Evolutionary conservation across 805 yeast genomes (phyloP).

Genomic region (Nakazawaea pomicola): DNA sequence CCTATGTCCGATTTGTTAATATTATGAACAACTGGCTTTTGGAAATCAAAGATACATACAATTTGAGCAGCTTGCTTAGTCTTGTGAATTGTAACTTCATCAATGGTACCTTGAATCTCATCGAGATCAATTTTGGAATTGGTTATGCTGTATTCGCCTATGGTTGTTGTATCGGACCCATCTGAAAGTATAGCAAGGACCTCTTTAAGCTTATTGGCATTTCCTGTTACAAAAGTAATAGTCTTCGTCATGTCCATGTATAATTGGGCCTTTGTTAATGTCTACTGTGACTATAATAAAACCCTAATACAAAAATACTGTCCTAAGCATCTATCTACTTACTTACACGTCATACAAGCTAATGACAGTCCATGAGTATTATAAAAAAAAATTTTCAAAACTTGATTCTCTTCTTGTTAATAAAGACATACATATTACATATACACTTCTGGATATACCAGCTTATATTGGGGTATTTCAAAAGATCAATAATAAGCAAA

Average conservation of each 20-base stretch:
- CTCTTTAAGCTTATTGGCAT: constrained; percentile 81
- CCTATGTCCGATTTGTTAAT: constrained; percentile 16
- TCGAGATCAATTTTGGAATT: constrained; percentile 75
- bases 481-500: constrained; percentile 29
- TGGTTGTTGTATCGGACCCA: constrained; percentile 25
- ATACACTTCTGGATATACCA: constrained; percentile 34
- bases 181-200: constrained; percentile 68
- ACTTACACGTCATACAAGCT: too few species aligned
- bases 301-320: too few species aligned
- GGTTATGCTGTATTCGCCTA: constrained; percentile 47
- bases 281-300: not conserved
- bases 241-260: constrained; percentile 17
- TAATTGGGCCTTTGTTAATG: not conserved
- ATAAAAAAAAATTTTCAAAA: constrained; percentile 1
- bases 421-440: constrained; percentile 18
- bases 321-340: too few species aligned
- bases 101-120: constrained; percentile 86
- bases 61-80: constrained; percentile 66
- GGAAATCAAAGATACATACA: too few species aligned
- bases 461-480: constrained; percentile 25
- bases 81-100: constrained; percentile 76
- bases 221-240: constrained; percentile 50
- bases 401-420: constrained; percentile 15
- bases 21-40: constrained; percentile 13
- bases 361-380: too few species aligned